phyloP scores from a whole-genome alignment of 805 yeast species.

The Lipomyces yamanashiensis region DNA sequence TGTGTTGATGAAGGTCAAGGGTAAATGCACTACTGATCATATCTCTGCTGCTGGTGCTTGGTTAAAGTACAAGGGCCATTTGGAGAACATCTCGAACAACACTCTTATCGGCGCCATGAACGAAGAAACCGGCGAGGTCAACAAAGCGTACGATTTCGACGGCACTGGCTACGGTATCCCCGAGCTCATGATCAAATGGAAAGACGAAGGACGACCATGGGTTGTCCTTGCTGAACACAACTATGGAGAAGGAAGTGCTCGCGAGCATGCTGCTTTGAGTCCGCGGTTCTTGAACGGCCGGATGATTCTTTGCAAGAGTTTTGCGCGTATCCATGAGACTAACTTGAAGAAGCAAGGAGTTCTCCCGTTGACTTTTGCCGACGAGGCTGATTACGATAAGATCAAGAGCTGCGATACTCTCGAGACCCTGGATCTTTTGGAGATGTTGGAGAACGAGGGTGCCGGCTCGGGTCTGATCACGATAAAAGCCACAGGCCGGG shows the following conservation, averaged over 20 bases:
- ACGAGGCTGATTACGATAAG: constrained; percentile 90
- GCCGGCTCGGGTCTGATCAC: constrained; percentile 59
- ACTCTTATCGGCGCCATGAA: constrained; percentile 99
- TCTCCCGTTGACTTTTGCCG: constrained; percentile 91
- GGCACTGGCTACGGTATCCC: constrained; percentile 94
- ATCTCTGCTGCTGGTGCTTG: constrained; percentile 99
- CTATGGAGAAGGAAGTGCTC: constrained; percentile 99
- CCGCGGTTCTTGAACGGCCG: constrained; percentile 99
- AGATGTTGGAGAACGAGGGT: constrained; percentile 80
- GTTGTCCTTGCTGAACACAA: constrained; percentile 98
- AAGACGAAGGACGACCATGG: constrained; percentile 91
- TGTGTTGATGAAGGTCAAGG: constrained; percentile 92
- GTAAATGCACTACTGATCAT: constrained; percentile 99
- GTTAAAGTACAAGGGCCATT: constrained; percentile 99
- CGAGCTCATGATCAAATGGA: constrained; percentile 93
- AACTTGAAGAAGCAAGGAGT: constrained; percentile 99
- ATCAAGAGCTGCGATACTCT: constrained; percentile 89
- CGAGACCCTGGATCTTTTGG: constrained; percentile 81
- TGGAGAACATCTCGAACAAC: constrained; percentile 97
- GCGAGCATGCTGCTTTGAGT: constrained; percentile 99
- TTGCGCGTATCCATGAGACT: constrained; percentile 99
- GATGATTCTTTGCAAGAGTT: constrained; percentile 96
- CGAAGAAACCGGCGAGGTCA: constrained; percentile 94
- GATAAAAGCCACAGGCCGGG: constrained; percentile 70
- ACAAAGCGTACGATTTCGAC: constrained; percentile 84